These are phyloP conservation scores for Orobanche coerulescens DNA, from an alignment of 257 asterid species.

Conservation along the genomic window DNA sequence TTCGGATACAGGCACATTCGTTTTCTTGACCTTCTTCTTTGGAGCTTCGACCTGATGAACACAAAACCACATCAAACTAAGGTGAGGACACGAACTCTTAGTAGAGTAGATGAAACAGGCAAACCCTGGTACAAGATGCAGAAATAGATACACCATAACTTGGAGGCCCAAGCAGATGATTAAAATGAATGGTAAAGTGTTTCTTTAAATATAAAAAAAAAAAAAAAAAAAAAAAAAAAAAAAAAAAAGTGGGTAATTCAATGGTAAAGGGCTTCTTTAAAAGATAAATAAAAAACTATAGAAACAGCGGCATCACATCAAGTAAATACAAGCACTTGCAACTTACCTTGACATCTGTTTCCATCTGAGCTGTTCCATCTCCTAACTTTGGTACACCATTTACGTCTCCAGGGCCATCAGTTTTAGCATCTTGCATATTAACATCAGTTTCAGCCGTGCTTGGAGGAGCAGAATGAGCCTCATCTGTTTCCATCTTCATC, in stretches of 20 bases:
- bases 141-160: not conserved
- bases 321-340: not conserved
- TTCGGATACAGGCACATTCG: slow-evolving; percentile 65
- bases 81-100: not conserved
- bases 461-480: slow-evolving; percentile 36
- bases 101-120: not conserved
- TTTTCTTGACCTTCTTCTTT: slow-evolving; percentile 83
- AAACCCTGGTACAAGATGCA: not conserved
- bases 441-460: slow-evolving; percentile 41
- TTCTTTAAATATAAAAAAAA: too few species aligned
- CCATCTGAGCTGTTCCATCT: slow-evolving; percentile 68
- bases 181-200: too few species aligned
- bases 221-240: too few species aligned
- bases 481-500: slow-evolving; percentile 72
- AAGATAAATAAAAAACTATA: too few species aligned
- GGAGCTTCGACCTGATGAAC: slow-evolving; percentile 53
- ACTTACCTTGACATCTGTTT: slow-evolving; percentile 76
- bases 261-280: too few species aligned
- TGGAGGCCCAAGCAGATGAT: too few species aligned
- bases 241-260: too few species aligned
- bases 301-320: not conserved
- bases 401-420: slow-evolving; percentile 52
- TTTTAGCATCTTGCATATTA: slow-evolving; percentile 59
- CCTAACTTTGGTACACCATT: slow-evolving; percentile 58
- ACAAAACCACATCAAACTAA: not conserved